These are phyloP conservation scores for Penicillium palitans DNA, from an alignment of 2,329 filamentous ascomycete species.

Conservation along the genomic window DNA sequence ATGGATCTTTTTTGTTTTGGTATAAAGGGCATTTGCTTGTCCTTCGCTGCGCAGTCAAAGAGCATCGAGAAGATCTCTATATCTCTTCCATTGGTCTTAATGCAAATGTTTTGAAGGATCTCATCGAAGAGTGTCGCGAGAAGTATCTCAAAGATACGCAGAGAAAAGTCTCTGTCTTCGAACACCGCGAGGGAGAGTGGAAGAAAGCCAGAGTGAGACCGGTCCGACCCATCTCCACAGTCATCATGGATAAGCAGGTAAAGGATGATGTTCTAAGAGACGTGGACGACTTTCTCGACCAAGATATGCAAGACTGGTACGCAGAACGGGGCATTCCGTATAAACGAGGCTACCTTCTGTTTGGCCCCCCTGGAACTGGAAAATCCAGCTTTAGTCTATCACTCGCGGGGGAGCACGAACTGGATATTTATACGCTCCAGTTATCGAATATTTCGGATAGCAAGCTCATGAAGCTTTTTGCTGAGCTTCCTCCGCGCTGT, in stretches of 20 bases:
- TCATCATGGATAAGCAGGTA: constrained; percentile 22
- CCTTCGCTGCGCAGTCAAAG: constrained; percentile 21
- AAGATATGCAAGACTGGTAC: constrained; percentile 61
- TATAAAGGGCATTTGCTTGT: constrained; percentile 29
- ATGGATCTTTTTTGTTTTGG: constrained; percentile 22
- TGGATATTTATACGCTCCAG: constrained; percentile 47
- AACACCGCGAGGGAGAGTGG: constrained; percentile 26
- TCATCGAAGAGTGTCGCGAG: constrained; percentile 32
- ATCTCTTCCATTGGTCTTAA: constrained; percentile 23
- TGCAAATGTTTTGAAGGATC: constrained; percentile 27
- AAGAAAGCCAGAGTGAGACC: constrained; percentile 20
- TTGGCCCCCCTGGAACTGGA: constrained; percentile 78
- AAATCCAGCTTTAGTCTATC: constrained; percentile 92
- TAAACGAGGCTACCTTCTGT: constrained; percentile 75
- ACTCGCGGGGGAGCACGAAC: constrained; percentile 76
- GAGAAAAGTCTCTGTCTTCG: constrained; percentile 30
- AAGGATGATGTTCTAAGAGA: constrained; percentile 34
- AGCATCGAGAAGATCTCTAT: constrained; percentile 17
- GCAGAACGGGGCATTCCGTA: constrained; percentile 82
- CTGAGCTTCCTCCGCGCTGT: too few relatives aligned
- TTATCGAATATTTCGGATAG: too few relatives aligned
- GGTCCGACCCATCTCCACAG: constrained; percentile 15
- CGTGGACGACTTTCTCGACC: constrained; percentile 40
- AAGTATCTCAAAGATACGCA: constrained; percentile 28
- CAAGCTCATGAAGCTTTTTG: too few relatives aligned